These are phyloP conservation scores for Nelumbo lutea DNA, from an alignment of 164 flowering plant genomes.

Conservation along the genomic window DNA sequence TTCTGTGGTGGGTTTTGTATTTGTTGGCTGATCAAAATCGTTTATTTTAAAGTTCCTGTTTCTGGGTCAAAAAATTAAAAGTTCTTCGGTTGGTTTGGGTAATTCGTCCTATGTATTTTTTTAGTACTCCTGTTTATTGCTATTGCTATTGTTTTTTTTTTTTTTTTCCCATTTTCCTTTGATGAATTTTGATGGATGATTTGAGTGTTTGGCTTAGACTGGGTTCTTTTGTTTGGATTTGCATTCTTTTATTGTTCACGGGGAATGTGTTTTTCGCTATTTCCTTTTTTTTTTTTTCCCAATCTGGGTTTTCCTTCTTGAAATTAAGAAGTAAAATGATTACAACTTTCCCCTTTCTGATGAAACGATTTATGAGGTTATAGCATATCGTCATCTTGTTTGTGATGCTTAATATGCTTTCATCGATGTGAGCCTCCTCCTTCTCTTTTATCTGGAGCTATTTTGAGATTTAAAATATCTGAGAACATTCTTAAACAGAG, in stretches of 20 bases:
- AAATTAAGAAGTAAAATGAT: background rate
- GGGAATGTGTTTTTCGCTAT: background rate
- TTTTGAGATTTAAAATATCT: too few relatives aligned
- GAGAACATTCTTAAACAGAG: background rate
- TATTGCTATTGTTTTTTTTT: background rate
- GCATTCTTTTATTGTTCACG: background rate
- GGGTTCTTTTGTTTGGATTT: slow-evolving; percentile 5
- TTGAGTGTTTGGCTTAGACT: background rate
- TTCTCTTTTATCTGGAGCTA: background rate
- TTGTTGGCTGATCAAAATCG: slow-evolving; percentile 12
- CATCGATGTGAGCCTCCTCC: background rate
- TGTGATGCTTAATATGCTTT: background rate
- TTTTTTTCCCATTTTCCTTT: background rate
- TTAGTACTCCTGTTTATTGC: background rate
- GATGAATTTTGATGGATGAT: slow-evolving; percentile 6
- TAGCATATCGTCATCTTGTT: background rate
- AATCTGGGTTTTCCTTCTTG: background rate
- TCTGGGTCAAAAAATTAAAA: background rate
- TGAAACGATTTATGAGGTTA: background rate
- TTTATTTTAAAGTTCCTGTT: background rate
- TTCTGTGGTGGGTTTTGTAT: slow-evolving; percentile 7
- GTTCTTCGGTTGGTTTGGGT: background rate
- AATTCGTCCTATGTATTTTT: slow-evolving; percentile 6
- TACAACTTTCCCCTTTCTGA: too few relatives aligned
- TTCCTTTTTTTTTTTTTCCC: background rate